phyloP scores from a whole-genome alignment of 306 rosid species.

The Casuarina cunninghamiana region DNA sequence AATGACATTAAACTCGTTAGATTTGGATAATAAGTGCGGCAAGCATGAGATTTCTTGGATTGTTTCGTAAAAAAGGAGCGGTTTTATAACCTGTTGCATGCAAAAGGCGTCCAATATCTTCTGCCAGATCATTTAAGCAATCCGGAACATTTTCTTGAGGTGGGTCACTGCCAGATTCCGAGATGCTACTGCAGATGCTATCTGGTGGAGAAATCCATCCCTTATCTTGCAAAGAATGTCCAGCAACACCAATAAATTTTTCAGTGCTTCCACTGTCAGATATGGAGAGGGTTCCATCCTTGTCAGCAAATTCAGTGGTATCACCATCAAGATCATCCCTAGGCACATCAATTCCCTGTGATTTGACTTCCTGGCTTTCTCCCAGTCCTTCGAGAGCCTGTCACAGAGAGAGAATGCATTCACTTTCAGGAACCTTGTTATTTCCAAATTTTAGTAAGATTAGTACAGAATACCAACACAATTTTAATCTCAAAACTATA shows the following conservation, averaged over 20 bases:
- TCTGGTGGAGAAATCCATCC: conserved; percentile 94
- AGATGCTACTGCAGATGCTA: conserved; percentile 71
- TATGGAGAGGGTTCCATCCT: conserved; percentile 53
- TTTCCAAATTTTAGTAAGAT: conserved; percentile 5
- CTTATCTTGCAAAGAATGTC: conserved; percentile 67
- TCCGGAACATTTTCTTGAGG: conserved; percentile 59
- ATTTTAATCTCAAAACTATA: conserved; percentile 26
- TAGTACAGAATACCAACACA: conserved; percentile 8
- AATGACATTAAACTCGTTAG: conserved; percentile 32
- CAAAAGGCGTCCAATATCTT: conserved; percentile 49
- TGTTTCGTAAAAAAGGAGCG: conserved; percentile 41
- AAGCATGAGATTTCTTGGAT: conserved; percentile 41
- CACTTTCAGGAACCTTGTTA: conserved; percentile 6
- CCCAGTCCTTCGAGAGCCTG: conserved; percentile 99
- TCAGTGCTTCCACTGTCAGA: conserved; percentile 54
- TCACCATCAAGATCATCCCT: conserved; percentile 66
- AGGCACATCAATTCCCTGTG: conserved; percentile 59
- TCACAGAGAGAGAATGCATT: conserved; percentile 24
- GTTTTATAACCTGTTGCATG: conserved; percentile 31
- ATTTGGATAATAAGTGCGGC: conserved; percentile 42
- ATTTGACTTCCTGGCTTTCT: conserved; percentile 85
- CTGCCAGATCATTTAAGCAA: conserved; percentile 58
- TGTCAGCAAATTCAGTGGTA: conserved; percentile 58
- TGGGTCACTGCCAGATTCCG: conserved; percentile 59
- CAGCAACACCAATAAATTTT: conserved; percentile 50